Evolutionary conservation across 306 rosid species (phyloP), one percentile per base, ranked within the genome.

Genomic region (Datisca glomerata): DNA sequence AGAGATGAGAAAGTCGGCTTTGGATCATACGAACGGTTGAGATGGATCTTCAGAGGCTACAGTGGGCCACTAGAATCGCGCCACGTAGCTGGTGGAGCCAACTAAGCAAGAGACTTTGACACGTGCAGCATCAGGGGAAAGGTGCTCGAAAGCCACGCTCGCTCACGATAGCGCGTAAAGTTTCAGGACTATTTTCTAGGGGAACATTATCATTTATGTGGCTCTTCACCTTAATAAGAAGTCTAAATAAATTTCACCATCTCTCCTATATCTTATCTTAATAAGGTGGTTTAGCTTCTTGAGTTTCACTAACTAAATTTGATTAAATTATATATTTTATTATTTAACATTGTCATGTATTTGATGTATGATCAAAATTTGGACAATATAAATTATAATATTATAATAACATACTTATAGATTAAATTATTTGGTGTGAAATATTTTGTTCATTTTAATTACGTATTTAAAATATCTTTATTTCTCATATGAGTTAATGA

Each of bases 111-210:
- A 62, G 60, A 65, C 76, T 47, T 65, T 63, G 85, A 71, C 94
- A 73, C 94, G 94, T 76, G 94, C 87, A 62, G 59, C 32, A 69
- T 79, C 68, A 59, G 44, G 70, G 93, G 55, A 73, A 75, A 23
- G 57, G 34, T 37, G 46, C 7, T 12, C 17, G 46, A 24, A 43
- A 17, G 12, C 21, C 19, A 51, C 46, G 46, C 37, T 38, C 19
- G 35, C 24, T 4, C n/a, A 17, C 21, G 21, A 33, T n/a, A 41
- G 45, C 45, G 45, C 45, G 45, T 41, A 22, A 17, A 6, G 21
- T 7, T 10, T 0, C 63, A 40, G 7, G 31, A 25, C 4, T 11
- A 19, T 18, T 15, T 7, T 12, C 21, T 1, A 0, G 29, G 34
- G 33, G 9, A 12, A 3, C 22, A n/a, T 43, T 13, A 44, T 14